Evolutionary conservation across 2,329 filamentous ascomycete genomes (phyloP).

Genomic region (Emericellopsis atlantica): DNA sequence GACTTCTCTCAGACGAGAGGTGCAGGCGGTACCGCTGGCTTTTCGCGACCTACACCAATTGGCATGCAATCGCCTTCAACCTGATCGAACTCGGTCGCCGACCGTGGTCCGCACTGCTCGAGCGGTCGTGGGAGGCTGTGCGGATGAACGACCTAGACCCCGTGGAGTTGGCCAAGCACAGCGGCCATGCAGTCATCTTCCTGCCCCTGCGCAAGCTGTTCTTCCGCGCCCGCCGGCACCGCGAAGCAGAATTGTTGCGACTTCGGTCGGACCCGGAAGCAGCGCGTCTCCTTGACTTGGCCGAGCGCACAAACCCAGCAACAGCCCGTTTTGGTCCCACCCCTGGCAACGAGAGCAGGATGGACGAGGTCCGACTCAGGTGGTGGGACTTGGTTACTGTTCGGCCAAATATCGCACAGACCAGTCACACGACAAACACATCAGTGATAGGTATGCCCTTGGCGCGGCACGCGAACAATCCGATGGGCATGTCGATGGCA

Average conservation of each 20-base stretch:
- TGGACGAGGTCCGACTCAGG: conserved; percentile 31
- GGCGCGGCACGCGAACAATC: not conserved
- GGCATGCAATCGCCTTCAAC: conserved; percentile 36
- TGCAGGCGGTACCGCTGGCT: conserved; percentile 35
- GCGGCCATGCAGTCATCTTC: conserved; percentile 35
- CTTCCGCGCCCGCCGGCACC: conserved; percentile 35
- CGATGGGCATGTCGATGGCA: conserved; percentile 1
- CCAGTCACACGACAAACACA: not conserved
- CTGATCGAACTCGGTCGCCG: conserved; percentile 32
- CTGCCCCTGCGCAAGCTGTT: conserved; percentile 42
- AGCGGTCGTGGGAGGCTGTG: conserved; percentile 36
- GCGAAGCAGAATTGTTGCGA: conserved; percentile 35
- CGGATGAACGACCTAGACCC: conserved; percentile 24
- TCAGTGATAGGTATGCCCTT: not conserved
- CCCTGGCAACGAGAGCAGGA: conserved; percentile 29
- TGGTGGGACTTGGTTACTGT: conserved; percentile 35
- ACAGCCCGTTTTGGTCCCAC: conserved; percentile 34
- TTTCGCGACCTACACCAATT: conserved; percentile 36
- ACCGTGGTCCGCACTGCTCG: conserved; percentile 34
- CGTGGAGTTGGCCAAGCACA: conserved; percentile 28
- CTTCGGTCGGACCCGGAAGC: conserved; percentile 34
- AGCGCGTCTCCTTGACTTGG: conserved; percentile 33
- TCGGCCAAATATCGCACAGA: conserved; percentile 13
- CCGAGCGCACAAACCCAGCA: conserved; percentile 29
- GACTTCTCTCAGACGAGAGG: conserved; percentile 47